Base-by-base conservation (phyloP, 2,329 filamentous ascomycete genomes). In the Fragosphaeria purpurea region DNA sequence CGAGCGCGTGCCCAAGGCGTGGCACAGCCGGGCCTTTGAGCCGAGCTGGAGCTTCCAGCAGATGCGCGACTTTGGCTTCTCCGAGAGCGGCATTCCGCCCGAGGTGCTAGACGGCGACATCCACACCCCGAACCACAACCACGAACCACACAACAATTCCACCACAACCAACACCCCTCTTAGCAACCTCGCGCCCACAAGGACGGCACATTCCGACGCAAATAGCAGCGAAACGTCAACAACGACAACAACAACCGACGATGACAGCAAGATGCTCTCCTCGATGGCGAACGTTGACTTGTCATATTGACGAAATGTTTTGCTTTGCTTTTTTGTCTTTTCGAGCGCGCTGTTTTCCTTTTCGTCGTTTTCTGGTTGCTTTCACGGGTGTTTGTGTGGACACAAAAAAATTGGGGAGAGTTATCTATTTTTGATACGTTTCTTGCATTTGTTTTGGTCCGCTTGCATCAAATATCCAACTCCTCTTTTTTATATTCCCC, bases 31-130 rank as follows among this genome's bases (percentile, higher is more conserved):
- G 58, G 57, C 63, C 11, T 88, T 87, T 61, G 74, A 80, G 57
- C 83, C 84, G 2, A 82, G 75, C 60, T 84, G 80, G 80, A 83
- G 79, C 60, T 84, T 84, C 67, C 80, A 83, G 61, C 77, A 83
- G 60, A 76, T 84, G 58, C 72, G 80, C 49, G 75, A 82, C 56
- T 74, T 80, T 59, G 77, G 77, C 45, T 80, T 75, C 64, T 76
- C 75, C 6, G 72, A 77, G 10, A 80, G 76, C 57, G 77, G 69
- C 9, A 67, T 77, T 34, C 74, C 72, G 9, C 70, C 72, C 0
- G 59, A 66, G 38, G 69, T 72, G 12, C 12, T 50, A 41, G 35
- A 42, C 12, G 44, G 47, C 31, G 22, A 49, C 12, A 9, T 44
- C 1, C 33, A 52, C 44, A 50, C 32, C 42, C 48, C 41, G 45